These are phyloP conservation scores for Linum lewisii DNA, from an alignment of 345 rosid species.

Conservation along the genomic window DNA sequence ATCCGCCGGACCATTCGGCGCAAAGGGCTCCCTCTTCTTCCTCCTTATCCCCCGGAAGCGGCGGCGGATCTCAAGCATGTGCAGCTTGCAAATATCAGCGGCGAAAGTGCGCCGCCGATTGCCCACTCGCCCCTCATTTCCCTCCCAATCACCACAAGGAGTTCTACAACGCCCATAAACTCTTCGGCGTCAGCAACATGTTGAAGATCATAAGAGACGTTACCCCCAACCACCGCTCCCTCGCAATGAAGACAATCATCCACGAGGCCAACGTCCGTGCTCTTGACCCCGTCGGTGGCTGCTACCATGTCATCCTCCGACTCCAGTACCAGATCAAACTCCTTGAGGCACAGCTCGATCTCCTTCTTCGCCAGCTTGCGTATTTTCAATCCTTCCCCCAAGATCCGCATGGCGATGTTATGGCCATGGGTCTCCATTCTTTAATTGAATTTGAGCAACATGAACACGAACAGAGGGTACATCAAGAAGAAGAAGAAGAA, in stretches of 20 bases:
- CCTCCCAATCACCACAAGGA: slow-evolving; percentile 22
- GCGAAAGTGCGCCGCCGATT: slow-evolving; percentile 25
- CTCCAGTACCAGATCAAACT: background rate
- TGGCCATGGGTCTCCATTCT: background rate
- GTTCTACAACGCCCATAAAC: slow-evolving; percentile 30
- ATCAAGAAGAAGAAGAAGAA: too few relatives aligned
- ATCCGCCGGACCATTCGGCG: background rate
- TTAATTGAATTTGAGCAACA: background rate
- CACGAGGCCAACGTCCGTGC: background rate
- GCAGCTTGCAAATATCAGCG: slow-evolving; percentile 43
- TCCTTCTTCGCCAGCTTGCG: background rate
- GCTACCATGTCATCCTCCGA: background rate
- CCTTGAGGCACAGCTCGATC: background rate
- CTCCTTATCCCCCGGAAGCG: background rate
- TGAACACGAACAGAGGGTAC: too few relatives aligned
- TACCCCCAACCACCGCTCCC: background rate
- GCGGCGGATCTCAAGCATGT: slow-evolving; percentile 19
- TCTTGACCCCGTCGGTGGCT: background rate
- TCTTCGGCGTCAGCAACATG: slow-evolving; percentile 39
- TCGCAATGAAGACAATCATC: background rate
- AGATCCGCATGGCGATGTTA: background rate
- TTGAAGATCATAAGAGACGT: slow-evolving; percentile 12
- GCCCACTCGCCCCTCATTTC: slow-evolving; percentile 33
- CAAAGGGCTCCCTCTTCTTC: background rate
- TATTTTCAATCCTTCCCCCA: background rate